Base-by-base conservation (phyloP, 2,329 filamentous ascomycete genomes). In the Nothophoma quercina region DNA sequence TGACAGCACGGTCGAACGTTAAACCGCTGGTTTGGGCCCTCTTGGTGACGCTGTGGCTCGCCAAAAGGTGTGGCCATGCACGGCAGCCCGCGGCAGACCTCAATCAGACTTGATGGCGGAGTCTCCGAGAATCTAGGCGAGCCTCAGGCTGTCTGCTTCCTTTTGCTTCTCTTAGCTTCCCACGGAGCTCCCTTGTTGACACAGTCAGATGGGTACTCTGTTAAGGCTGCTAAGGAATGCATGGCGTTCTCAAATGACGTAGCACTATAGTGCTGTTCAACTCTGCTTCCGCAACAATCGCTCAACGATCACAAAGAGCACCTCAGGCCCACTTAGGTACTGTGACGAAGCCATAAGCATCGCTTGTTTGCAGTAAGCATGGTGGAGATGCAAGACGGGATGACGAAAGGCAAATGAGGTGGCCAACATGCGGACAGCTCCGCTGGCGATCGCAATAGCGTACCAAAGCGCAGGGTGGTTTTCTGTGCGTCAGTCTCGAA, bases 321-420 rank as follows among this genome's bases (percentile, higher is more conserved):
- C 8, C 16, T 15, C 43, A 43, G 43, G 43, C 39, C 50, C 50
- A 53, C 50, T 48, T 53, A 39, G 44, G 28, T 28, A 26, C 23
- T 21, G 51, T 45, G 54, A 48, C 43, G 54, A 54, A 40, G 46
- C 49, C 45, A 30, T 18, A 39, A 39, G 29, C 49, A 55, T 38
- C 29, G 38, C 39, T 47, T 46, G 46, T 54, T 28, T 44, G 42
- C 22, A 39, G 25, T 43, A 9, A 16, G 12, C 29, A 42, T 43
- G 33, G 50, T 45, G 57, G 51, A 49, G 56, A 57, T 41, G 41
- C 40, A 39, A 28, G 34, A 40, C 52, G 58, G 52, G 48, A 65
- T 67, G 64, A 65, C 64, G 64, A 67, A 54, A 56, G 56, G 40
- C 51, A 55, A 41, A 41, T 30, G 29, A 45, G 32, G 45, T 49